Base-by-base conservation (phyloP, 2,329 filamentous ascomycete species). In the Plenodomus lindquistii region DNA sequence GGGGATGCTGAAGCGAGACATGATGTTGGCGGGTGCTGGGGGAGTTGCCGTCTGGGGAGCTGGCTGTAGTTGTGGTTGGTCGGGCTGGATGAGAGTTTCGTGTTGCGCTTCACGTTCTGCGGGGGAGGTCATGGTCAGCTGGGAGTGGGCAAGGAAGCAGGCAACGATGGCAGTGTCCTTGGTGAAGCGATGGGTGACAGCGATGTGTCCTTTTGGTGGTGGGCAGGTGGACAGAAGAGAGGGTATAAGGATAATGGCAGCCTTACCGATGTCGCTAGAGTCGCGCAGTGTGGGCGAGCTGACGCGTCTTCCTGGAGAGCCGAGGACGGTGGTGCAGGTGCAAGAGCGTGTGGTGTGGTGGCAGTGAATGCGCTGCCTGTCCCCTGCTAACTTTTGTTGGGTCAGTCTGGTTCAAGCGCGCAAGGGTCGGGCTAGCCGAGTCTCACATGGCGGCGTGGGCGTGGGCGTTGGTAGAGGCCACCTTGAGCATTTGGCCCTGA, bases 1-100 rank as follows among this genome's bases (percentile, higher is more conserved):
- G 48, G 94, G 94, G 63, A 99, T 94, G 81, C 90, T 89, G 70
- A 97, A 90, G 73, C 90, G 85, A 62, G 89, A 81, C 91, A 96
- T 96, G 68, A 65, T 73, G 54, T 57, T 45, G 29, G 49, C 22
- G 4, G 46, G 19, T 9, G 46, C 36, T n/a, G 54, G 45, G 8
- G 54, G 40, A 15, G 49, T 24, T 3, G 46, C 18, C 8, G 46
- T 37, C 16, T 54, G 45, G 9, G 55, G 40, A 20, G 46, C 17
- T n/a, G 37, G 27, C 29, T 50, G 51, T 13, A 55, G 51, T n/a
- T n/a, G n/a, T n/a, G 48, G 46, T 5, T 55, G 18, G 46, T 66
- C 54, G 46, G 56, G 51, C 27, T 46, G 38, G 39, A 66, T 53
- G 41, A 64, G 59, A 17, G 53, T 59, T 31, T 65, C 58, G 34